Percentiles rank a stretch among this genome's conserved stretches.
Evolutionary conservation across 202 grass and related monocot species (phyloP).

Genomic region (Setaria viridis): DNA sequence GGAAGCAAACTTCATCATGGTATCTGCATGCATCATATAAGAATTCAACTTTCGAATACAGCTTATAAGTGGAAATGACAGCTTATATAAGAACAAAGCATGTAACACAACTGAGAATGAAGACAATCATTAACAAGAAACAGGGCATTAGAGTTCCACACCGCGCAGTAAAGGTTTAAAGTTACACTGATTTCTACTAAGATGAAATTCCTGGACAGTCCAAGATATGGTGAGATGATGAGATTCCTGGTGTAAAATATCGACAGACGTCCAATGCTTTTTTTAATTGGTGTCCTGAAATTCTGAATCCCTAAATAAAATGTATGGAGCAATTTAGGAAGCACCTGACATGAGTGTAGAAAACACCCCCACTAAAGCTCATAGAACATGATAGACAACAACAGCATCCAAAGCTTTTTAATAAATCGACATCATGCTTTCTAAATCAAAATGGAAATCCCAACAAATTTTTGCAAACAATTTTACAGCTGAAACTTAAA

Average conservation of each 20-base stretch:
- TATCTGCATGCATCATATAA: slow-evolving; percentile 59
- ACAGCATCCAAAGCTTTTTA: not conserved
- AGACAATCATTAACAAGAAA: not conserved
- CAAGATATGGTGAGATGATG: not conserved
- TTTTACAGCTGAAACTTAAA: not conserved
- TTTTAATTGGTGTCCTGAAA: not conserved
- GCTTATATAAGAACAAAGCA: slow-evolving; percentile 19
- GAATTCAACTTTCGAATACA: slow-evolving; percentile 1
- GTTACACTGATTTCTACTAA: not conserved
- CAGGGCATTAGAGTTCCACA: not conserved
- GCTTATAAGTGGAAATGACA: slow-evolving; percentile 2
- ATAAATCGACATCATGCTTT: not conserved
- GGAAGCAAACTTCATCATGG: slow-evolving; percentile 98
- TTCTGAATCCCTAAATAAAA: not conserved
- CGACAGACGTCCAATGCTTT: not conserved
- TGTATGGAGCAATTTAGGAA: slow-evolving; percentile 16
- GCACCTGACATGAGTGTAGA: not conserved
- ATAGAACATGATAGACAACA: not conserved
- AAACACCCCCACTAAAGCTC: not conserved
- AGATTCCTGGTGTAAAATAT: not conserved
- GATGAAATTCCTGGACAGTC: not conserved
- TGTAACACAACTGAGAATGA: not conserved
- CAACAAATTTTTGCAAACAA: not conserved
- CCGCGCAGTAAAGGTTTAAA: not conserved
- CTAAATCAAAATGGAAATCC: not conserved